These are phyloP conservation scores for Malassezia caprae DNA, from an alignment of 1,284 basidiomycete genomes.

Conservation along the genomic window DNA sequence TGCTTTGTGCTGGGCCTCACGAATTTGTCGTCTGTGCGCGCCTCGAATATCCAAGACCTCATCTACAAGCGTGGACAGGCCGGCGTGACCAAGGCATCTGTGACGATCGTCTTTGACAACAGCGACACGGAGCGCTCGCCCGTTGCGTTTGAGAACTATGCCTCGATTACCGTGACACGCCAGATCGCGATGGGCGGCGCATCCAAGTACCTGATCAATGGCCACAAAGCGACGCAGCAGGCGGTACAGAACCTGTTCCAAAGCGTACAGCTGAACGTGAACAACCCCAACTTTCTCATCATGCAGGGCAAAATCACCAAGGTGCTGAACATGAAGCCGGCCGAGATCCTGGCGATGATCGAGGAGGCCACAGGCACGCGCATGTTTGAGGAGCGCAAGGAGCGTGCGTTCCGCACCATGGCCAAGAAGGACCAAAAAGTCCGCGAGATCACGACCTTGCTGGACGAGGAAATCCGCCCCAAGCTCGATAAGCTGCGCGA, in stretches of 20 bases:
- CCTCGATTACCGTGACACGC: slow-evolving; percentile 90
- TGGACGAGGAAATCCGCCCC: slow-evolving; percentile 84
- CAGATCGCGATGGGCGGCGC: slow-evolving; percentile 92
- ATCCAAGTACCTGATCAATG: slow-evolving; percentile 94
- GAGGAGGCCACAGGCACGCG: slow-evolving; percentile 97
- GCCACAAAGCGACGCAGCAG: slow-evolving; percentile 84
- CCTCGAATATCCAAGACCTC: slow-evolving; percentile 88
- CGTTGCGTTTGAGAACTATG: slow-evolving; percentile 67
- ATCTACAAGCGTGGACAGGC: slow-evolving; percentile 98
- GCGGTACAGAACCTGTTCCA: slow-evolving; percentile 87
- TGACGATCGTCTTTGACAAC: slow-evolving; percentile 98
- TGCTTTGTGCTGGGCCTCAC: slow-evolving; percentile 48
- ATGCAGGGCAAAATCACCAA: slow-evolving; percentile 75
- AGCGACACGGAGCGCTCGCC: slow-evolving; percentile 81
- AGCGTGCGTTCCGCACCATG: slow-evolving; percentile 94
- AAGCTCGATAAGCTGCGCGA: slow-evolving; percentile 81
- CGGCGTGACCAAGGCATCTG: slow-evolving; percentile 90
- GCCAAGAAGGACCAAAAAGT: slow-evolving; percentile 94
- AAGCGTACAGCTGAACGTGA: slow-evolving; percentile 96
- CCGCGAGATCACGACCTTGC: slow-evolving; percentile 60
- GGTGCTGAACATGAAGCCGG: slow-evolving; percentile 96
- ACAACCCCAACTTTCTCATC: slow-evolving; percentile 98
- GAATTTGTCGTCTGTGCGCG: slow-evolving; percentile 57
- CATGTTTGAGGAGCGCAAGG: slow-evolving; percentile 98
- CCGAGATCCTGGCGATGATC: slow-evolving; percentile 95